Conservation (phyloP, 2,329 filamentous ascomycete species). For the Xylaria sp. region DNA sequence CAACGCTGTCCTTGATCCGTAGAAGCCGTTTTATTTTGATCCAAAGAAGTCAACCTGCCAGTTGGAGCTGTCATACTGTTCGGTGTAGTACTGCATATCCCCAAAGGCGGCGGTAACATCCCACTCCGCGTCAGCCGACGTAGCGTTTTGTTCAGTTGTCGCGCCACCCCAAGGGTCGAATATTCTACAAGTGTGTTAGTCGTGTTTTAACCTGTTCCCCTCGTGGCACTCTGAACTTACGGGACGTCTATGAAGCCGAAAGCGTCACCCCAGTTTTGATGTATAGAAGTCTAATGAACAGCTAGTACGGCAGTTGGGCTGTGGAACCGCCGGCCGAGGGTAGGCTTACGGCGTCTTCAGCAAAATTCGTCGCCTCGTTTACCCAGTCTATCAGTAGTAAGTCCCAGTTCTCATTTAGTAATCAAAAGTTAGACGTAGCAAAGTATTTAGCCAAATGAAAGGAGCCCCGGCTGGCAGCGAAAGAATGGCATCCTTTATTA, state of each 20-base stretch:
- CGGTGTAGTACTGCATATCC: slow-evolving; percentile 2
- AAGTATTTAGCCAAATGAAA: slow-evolving; percentile 14
- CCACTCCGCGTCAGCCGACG: not conserved
- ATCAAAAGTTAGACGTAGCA: not conserved
- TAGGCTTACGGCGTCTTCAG: not conserved
- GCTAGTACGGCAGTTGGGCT: not conserved
- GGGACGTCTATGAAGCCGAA: slow-evolving; percentile 6
- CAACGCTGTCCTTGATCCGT: slow-evolving; percentile 13
- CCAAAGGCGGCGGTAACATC: slow-evolving; percentile 1
- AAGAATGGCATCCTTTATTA: slow-evolving; percentile 4
- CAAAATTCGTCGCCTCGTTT: not conserved
- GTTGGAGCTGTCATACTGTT: slow-evolving; percentile 1
- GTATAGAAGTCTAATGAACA: slow-evolving; percentile 2
- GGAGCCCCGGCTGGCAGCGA: not conserved
- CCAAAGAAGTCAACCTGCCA: slow-evolving; percentile 5
- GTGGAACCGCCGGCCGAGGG: too few relatives aligned
- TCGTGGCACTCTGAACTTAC: not conserved
- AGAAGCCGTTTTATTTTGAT: slow-evolving; percentile 11
- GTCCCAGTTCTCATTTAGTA: not conserved
- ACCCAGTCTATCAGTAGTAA: not conserved
- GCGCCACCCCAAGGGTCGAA: slow-evolving; percentile 11
- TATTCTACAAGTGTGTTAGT: not conserved
- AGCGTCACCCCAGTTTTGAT: slow-evolving; percentile 12
- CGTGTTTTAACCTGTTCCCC: not conserved
- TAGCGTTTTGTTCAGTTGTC: slow-evolving; percentile 7